Conservation (phyloP, 2,329 filamentous ascomycete species). For the Cladophialophora bantiana region DNA sequence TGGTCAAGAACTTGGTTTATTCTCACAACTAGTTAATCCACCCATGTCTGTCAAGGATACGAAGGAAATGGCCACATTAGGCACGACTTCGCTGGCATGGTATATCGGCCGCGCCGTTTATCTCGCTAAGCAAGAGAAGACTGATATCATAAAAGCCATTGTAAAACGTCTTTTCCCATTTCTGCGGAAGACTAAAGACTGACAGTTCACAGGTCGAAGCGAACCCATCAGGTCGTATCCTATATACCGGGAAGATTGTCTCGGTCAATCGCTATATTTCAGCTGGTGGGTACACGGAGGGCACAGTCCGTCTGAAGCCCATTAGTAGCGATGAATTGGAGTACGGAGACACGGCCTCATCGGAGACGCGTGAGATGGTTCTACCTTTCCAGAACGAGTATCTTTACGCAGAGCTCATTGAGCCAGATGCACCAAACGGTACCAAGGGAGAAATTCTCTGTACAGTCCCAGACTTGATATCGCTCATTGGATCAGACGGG, state of each 20-base stretch:
- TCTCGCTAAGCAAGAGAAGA: slow-evolving; percentile 40
- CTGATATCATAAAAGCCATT: slow-evolving; percentile 51
- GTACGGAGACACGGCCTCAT: slow-evolving; percentile 25
- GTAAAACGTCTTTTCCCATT: slow-evolving; percentile 42
- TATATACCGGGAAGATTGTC: slow-evolving; percentile 57
- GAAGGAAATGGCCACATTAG: slow-evolving; percentile 47
- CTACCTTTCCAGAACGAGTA: slow-evolving; percentile 43
- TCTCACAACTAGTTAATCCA: slow-evolving; percentile 51
- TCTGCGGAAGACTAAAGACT: background rate
- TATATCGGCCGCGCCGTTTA: slow-evolving; percentile 43
- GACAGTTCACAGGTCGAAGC: slow-evolving; percentile 39
- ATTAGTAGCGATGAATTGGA: slow-evolving; percentile 40
- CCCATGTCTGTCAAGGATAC: slow-evolving; percentile 50
- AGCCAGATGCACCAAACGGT: slow-evolving; percentile 17
- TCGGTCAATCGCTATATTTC: slow-evolving; percentile 50
- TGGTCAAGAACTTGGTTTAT: slow-evolving; percentile 30
- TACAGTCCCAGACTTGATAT: slow-evolving; percentile 45
- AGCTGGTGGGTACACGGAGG: slow-evolving; percentile 51
- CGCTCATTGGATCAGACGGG: slow-evolving; percentile 32
- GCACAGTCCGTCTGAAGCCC: slow-evolving; percentile 42
- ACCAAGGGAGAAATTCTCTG: slow-evolving; percentile 38
- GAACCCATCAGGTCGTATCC: slow-evolving; percentile 44
- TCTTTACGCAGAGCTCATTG: slow-evolving; percentile 40
- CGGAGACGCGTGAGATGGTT: slow-evolving; percentile 26
- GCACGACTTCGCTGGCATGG: slow-evolving; percentile 45